Conservation (phyloP, 163 green algal genomes). For the Chloromonas sp. region DNA sequence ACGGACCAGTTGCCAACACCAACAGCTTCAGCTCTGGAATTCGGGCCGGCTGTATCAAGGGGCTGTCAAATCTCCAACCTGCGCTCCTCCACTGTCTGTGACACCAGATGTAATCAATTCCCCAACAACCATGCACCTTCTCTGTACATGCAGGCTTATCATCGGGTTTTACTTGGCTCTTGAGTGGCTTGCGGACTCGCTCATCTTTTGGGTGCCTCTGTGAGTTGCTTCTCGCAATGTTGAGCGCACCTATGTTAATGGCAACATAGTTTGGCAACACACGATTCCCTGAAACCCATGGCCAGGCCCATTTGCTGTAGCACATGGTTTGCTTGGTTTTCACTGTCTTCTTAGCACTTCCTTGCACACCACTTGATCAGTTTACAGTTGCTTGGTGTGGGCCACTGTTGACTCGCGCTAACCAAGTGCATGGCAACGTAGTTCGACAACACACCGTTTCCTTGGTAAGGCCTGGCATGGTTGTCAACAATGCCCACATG, state of each 20-base stretch:
- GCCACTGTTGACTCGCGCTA: too few species aligned
- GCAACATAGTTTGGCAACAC: too few species aligned
- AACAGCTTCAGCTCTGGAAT: neutral
- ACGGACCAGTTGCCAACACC: neutral
- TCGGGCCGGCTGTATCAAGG: neutral
- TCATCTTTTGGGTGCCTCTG: neutral
- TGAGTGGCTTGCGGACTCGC: neutral
- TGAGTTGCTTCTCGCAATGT: neutral
- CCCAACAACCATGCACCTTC: neutral
- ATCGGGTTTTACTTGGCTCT: neutral
- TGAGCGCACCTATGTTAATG: neutral
- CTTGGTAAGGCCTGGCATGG: neutral
- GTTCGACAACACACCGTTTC: too few species aligned
- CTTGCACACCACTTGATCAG: too few species aligned
- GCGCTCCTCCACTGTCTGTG: too few species aligned
- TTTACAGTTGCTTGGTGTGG: too few species aligned
- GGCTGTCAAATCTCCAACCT: too few species aligned
- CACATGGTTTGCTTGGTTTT: neutral
- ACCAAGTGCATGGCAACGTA: too few species aligned
- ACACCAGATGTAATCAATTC: too few species aligned
- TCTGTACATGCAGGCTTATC: neutral
- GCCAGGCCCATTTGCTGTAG: neutral
- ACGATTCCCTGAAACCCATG: neutral
- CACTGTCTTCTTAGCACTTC: neutral
- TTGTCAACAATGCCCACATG: neutral